Evolutionary conservation across 2,329 filamentous ascomycete species (phyloP), one percentile per base, ranked within the genome.

Genomic region (Monilinia polystroma): DNA sequence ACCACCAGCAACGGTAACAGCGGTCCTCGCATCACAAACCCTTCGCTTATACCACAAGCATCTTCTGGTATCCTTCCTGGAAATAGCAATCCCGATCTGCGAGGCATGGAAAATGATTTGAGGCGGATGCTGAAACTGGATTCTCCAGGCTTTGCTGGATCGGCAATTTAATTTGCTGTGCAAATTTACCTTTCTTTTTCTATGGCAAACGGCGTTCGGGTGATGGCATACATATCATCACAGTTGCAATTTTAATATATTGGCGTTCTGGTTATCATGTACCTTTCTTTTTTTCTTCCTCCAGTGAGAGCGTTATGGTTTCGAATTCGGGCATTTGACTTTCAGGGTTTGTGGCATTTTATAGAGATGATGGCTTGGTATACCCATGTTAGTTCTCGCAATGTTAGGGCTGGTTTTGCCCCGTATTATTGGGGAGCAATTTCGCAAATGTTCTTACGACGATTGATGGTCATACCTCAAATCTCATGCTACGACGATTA

Each of bases 51-150:
- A 54, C 62, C 70, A 57, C 56, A 60, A 66, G 70, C 62, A 52
- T 62, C 72, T 43, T 65, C 65, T 66, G 68, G 68, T 43, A 56
- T 63, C 66, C 64, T 69, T 66, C 71, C 70, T 66, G 68, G 66
- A 60, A 68, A 67, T 66, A 69, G 68, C 54, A 66, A 64, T 53
- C 64, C 70, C 45, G 72, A 76, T 68, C 54, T 75, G 69, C 68
- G 71, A 59, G 73, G 72, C 20, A 76, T 76, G 72, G 75, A 77
- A 66, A 72, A 77, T n/a, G 73, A 69, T 68, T 73, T 77, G 49
- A 73, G 76, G 35, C 75, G 70, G 52, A 72, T 77, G 26, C 69
- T 77, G 59, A 77, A 76, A 66, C 63, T 77, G 55, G 71, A 75
- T 55, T 69, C 75, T 23, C 52, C 66, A 29, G 69, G 64, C 26